Percentiles rank a stretch among this genome's conserved stretches.
Conservation (phyloP, 306 rosid species). For the Sicyos baderoa region DNA sequence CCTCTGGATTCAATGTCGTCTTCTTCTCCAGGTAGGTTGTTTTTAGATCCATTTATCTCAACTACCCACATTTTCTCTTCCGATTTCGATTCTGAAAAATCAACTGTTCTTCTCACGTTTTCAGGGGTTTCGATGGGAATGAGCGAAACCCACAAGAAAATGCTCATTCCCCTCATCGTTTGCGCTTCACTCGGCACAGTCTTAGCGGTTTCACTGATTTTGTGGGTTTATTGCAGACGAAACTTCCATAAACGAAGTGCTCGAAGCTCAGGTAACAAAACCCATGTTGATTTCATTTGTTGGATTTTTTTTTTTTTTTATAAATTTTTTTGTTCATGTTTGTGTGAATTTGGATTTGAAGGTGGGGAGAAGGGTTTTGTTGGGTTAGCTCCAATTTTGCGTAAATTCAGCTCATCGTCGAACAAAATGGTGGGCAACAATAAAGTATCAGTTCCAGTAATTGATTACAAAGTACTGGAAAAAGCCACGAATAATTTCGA, state of each 20-base stretch:
- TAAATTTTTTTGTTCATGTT: no score
- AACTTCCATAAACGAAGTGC: slow-evolving; percentile 28
- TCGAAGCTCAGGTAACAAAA: slow-evolving; percentile 37
- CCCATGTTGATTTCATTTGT: neutral
- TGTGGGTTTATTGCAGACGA: slow-evolving; percentile 50
- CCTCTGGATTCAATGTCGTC: slow-evolving; percentile 29
- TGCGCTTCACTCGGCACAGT: slow-evolving; percentile 38
- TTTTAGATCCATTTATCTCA: neutral
- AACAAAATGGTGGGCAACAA: slow-evolving; percentile 38
- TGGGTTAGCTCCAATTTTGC: slow-evolving; percentile 34
- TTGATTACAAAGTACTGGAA: slow-evolving; percentile 66
- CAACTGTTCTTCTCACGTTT: neutral
- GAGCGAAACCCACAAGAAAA: slow-evolving; percentile 49
- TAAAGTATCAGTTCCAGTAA: slow-evolving; percentile 48
- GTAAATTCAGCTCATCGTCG: slow-evolving; percentile 58
- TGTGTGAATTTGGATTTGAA: slow-evolving; percentile 18
- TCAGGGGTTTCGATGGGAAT: slow-evolving; percentile 39
- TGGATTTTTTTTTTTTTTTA: no score
- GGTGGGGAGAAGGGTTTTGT: slow-evolving; percentile 65
- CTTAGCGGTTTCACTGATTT: slow-evolving; percentile 32
- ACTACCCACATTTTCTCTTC: neutral
- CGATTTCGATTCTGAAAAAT: neutral
- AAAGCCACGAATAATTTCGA: slow-evolving; percentile 51
- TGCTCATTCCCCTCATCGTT: slow-evolving; percentile 37
- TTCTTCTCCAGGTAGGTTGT: slow-evolving; percentile 48